phyloP scores from a whole-genome alignment of 768 basidiomycete genomes.

The Xanthoconium purpureum region DNA sequence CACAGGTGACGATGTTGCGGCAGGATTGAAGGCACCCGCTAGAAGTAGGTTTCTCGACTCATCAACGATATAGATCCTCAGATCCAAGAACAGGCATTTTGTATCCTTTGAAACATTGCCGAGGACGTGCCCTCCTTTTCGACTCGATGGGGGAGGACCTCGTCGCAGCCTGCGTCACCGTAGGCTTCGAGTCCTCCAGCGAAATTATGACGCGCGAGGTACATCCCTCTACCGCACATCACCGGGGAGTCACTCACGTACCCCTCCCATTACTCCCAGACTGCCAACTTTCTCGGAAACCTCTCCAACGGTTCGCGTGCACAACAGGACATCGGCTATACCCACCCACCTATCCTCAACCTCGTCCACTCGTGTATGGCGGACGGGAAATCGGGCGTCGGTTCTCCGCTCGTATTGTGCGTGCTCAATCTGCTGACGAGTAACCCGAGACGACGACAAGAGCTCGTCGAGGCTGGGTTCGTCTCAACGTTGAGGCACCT shows the following conservation, averaged over 20 bases:
- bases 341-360: slow-evolving; percentile 47
- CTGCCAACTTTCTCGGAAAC: slow-evolving; percentile 64
- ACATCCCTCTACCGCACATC: background rate
- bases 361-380: slow-evolving; percentile 58
- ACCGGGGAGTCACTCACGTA: background rate
- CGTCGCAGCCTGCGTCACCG: slow-evolving; percentile 45
- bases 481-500: slow-evolving; percentile 41
- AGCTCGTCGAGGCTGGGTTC: slow-evolving; percentile 44
- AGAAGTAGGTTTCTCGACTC: too few species aligned
- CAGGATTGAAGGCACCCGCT: too few species aligned
- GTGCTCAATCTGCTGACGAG: slow-evolving; percentile 53
- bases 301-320: slow-evolving; percentile 56
- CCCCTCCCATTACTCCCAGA: slow-evolving; percentile 31
- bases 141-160: slow-evolving; percentile 46
- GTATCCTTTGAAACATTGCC: slow-evolving; percentile 63
- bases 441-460: slow-evolving; percentile 36
- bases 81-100: slow-evolving; percentile 70
- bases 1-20: too few species aligned
- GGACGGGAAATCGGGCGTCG: slow-evolving; percentile 53
- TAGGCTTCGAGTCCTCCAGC: slow-evolving; percentile 48
- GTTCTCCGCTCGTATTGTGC: slow-evolving; percentile 58
- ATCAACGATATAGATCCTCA: slow-evolving; percentile 50
- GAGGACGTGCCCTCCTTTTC: slow-evolving; percentile 58
- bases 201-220: slow-evolving; percentile 58
- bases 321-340: slow-evolving; percentile 52